Evolutionary conservation across 768 basidiomycete genomes (phyloP), one percentile per base, ranked within the genome.

Genomic region (Leccinum rimulosum): DNA sequence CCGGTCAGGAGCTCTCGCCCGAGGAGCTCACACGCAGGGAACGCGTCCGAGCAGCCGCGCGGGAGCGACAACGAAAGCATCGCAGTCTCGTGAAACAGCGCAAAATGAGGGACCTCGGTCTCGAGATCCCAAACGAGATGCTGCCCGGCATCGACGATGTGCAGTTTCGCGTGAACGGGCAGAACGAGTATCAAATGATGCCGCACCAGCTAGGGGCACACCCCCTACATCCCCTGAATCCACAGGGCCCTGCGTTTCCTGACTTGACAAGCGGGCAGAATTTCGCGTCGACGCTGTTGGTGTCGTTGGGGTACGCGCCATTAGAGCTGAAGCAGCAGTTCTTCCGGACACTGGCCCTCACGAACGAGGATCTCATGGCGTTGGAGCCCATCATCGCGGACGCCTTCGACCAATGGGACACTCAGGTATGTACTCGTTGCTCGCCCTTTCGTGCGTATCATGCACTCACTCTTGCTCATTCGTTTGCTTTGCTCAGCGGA

Each of bases 381-480:
- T 75, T 93, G 52, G 88, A 93, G 68, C 88, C 89, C 28, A 77
- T 91, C 64, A 87, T 93, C 50, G 90, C 91, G 6, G 86, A 88
- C 49, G 90, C 90, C 17, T 93, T 89, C 82, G 91, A 93, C 58
- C 86, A 88, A 43, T 93, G 91, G 91, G 87, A 93, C 66, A 84
- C 85, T 64, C 86, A 87, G 71, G 90, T 91, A 25, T 25, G 25
- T 25, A 68, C 57, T 30, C 2, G 2, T 35, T n/a, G 38, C 19
- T 28, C 10, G 50, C 31, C 8, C 47, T 33, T 31, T 52, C 31
- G 36, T 27, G 36, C 11, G 22, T 36, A 25, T 33, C 53, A 15
- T 48, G 9, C 12, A 11, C 52, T 69, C 50, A 57, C 28, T 4
- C 25, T 19, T 43, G 19, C 14, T 47, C 17, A 36, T 49, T 35